phyloP scores from a whole-genome alignment of 805 yeast genomes.

The Vanderwaltozyma polyspora region DNA sequence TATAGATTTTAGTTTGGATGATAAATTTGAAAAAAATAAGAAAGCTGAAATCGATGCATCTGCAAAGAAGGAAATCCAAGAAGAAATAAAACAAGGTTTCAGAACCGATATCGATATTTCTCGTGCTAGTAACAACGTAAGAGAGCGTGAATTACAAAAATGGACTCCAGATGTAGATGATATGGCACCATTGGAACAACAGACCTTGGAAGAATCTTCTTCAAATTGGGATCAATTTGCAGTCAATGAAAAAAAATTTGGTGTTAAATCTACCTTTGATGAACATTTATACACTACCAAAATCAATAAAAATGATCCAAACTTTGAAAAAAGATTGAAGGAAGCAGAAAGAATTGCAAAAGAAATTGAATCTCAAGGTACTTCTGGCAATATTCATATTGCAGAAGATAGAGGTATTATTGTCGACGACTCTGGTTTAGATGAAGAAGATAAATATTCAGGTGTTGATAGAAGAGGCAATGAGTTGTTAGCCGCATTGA shows the following conservation, averaged over 20 bases:
- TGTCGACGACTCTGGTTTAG: constrained; percentile 76
- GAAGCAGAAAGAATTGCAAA: constrained; percentile 71
- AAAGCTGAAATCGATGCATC: constrained; percentile 6
- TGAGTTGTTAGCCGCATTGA: constrained; percentile 25
- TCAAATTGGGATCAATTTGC: constrained; percentile 84
- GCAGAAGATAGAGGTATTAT: constrained; percentile 83
- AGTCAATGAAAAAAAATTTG: constrained; percentile 81
- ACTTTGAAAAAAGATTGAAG: constrained; percentile 49
- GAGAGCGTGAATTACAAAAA: constrained; percentile 64
- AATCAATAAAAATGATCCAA: constrained; percentile 59
- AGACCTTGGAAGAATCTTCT: constrained; percentile 29
- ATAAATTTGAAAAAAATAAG: constrained; percentile 3
- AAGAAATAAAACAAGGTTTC: constrained; percentile 32
- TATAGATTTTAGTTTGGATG: constrained; percentile 20
- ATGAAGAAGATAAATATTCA: constrained; percentile 93
- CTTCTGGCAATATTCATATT: constrained; percentile 61
- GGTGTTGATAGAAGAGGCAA: constrained; percentile 61
- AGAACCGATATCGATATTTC: constrained; percentile 83
- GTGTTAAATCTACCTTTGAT: constrained; percentile 70
- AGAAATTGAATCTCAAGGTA: constrained; percentile 64
- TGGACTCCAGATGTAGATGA: constrained; percentile 68
- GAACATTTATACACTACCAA: constrained; percentile 82
- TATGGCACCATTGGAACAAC: constrained; percentile 6
- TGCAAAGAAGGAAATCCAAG: constrained; percentile 6
- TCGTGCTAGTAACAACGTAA: constrained; percentile 29